Conservation (phyloP, 345 rosid species). For the Reutealis trisperma region DNA sequence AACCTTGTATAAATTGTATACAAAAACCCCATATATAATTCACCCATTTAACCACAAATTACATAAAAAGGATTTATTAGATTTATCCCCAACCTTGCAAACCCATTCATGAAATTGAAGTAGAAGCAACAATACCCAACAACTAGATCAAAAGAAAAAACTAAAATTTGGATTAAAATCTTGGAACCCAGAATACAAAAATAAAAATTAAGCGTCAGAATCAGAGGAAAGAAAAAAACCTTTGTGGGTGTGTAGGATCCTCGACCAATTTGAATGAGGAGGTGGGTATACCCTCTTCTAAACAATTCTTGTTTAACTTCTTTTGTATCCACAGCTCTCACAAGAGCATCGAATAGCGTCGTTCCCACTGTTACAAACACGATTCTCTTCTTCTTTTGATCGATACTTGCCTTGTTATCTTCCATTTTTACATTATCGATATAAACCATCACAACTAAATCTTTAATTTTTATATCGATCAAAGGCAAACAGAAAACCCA, state of each 20-base stretch:
- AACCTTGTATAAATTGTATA: not conserved
- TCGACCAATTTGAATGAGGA: slow-evolving; percentile 38
- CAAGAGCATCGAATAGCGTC: slow-evolving; percentile 82
- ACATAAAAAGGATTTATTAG: not conserved
- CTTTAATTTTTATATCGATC: not conserved
- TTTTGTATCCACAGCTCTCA: slow-evolving; percentile 53
- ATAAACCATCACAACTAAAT: not conserved
- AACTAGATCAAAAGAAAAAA: not conserved
- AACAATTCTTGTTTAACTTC: slow-evolving; percentile 57
- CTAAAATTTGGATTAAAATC: not conserved
- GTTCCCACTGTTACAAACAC: slow-evolving; percentile 94
- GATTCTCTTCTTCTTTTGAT: slow-evolving; percentile 24
- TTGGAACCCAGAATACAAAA: not conserved
- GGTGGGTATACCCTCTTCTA: slow-evolving; percentile 30
- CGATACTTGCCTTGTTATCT: slow-evolving; percentile 22
- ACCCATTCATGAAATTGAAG: not conserved
- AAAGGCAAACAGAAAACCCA: not conserved
- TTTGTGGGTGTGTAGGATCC: slow-evolving; percentile 65
- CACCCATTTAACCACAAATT: not conserved
- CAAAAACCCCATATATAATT: not conserved
- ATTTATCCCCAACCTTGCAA: not conserved
- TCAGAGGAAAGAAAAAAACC: slow-evolving; percentile 38
- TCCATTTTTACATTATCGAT: slow-evolving; percentile 24
- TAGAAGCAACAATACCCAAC: not conserved
- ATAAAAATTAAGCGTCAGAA: not conserved